Percentiles rank a stretch among this genome's conserved stretches.
phyloP scores from a whole-genome alignment of 202 grass and related monocot species.

The Panicum virgatum region DNA sequence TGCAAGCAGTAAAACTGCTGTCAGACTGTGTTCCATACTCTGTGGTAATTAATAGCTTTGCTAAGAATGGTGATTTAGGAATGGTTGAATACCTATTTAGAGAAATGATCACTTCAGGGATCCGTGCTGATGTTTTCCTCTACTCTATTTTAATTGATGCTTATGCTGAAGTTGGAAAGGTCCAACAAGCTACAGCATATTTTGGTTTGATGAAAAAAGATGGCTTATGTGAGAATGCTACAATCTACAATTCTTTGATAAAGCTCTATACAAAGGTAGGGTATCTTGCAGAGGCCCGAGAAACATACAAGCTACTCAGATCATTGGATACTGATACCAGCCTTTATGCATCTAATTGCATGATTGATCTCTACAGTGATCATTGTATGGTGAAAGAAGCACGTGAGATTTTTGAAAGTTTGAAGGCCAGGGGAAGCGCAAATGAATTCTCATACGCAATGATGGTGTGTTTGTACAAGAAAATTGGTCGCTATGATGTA shows the following conservation, averaged over 20 bases:
- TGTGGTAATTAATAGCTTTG: constrained; percentile 66
- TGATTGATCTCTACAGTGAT: constrained; percentile 85
- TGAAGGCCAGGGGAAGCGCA: constrained; percentile 55
- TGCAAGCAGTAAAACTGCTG: constrained; percentile 58
- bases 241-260: constrained; percentile 77
- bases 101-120: constrained; percentile 69
- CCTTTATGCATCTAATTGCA: constrained; percentile 87
- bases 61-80: constrained; percentile 53
- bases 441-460: constrained; percentile 90
- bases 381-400: constrained; percentile 86
- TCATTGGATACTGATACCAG: constrained; percentile 53
- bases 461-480: constrained; percentile 83
- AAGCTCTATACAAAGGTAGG: constrained; percentile 83
- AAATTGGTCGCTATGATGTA: constrained; percentile 59
- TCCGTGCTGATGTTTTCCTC: constrained; percentile 62
- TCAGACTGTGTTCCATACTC: constrained; percentile 67
- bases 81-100: constrained; percentile 70
- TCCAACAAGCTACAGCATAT: constrained; percentile 67
- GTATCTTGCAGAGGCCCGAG: constrained; percentile 68
- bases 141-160: constrained; percentile 89
- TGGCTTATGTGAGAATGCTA: constrained; percentile 58
- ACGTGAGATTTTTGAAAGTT: constrained; percentile 67
- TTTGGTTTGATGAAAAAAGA: constrained; percentile 74
- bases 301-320: constrained; percentile 67
- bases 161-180: constrained; percentile 73